A percentile compares a stretch with the other conserved stretches of the same genome.
phyloP scores from a whole-genome alignment of 768 basidiomycete species.

The Inosperma sp. region DNA sequence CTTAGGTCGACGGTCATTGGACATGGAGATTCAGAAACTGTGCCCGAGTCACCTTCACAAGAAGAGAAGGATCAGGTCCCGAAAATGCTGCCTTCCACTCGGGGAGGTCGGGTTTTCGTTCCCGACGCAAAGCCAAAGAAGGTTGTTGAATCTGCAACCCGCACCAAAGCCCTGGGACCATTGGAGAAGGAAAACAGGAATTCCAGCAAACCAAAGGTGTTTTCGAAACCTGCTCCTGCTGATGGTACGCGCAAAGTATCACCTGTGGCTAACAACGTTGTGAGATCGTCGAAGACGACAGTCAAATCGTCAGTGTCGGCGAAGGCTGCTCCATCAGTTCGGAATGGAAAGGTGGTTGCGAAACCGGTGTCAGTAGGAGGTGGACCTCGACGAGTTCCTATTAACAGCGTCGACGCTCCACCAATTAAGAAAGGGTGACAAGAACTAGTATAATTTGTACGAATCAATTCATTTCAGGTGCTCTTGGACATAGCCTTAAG shows the following conservation, averaged over 20 bases:
- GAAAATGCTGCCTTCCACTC: not conserved
- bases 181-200: constrained; percentile 39
- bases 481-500: not conserved
- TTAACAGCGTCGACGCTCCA: constrained; percentile 65
- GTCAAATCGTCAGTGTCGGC: too few relatives aligned
- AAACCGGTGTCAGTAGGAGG: constrained; percentile 30
- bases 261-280: constrained; percentile 14
- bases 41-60: too few relatives aligned
- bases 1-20: constrained; percentile 40
- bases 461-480: not conserved
- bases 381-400: constrained; percentile 60
- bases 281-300: constrained; percentile 18
- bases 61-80: constrained; percentile 47
- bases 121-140: constrained; percentile 17
- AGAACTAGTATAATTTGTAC: constrained; percentile 26
- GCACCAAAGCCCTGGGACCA: constrained; percentile 16
- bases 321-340: constrained; percentile 9
- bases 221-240: constrained; percentile 1
- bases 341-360: constrained; percentile 16
- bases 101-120: not conserved
- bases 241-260: constrained; percentile 19
- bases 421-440: constrained; percentile 45
- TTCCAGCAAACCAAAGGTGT: constrained; percentile 14
- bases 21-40: constrained; percentile 42
- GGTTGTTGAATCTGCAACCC: constrained; percentile 20